Evolutionary conservation across 2,329 filamentous ascomycete genomes (phyloP), one percentile per base, ranked within the genome.

Genomic region (Colletotrichum viniferum): DNA sequence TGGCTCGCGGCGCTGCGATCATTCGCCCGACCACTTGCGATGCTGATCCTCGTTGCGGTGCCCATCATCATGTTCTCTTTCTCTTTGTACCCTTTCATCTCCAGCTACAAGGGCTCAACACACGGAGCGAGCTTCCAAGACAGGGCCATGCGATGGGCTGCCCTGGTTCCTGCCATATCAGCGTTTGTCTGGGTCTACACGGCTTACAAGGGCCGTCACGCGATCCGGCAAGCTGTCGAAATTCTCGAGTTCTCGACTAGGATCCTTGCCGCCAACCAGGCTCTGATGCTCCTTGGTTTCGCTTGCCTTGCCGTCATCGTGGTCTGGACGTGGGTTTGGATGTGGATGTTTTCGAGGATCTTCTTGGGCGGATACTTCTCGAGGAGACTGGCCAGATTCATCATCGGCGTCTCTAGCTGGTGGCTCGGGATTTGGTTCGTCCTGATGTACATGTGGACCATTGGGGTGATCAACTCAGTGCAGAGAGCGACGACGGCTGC

Each of bases 341-440:
- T 98, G 79, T 92, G 93, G 79, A 98, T 99, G 96, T 98, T 99
- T 84, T 96, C 96, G 9, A 91, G 96, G 60, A 93, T 98, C 74
- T 99, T 99, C 84, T 92, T 98, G 74, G 95, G 95, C n/a, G 97
- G 97, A 0, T 94, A 96, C 83, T 92, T 96, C 78, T 92, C 92
- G 18, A 91, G 90, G 76, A 86, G 83, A 24, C 86, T 93, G 34
- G 86, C 88, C 1, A 83, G 84, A 56, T 98, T 97, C 84, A 90
- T 98, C 80, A 95, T 98, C 81, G 94, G 95, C 81, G 87, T 94
- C 21, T 95, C 95, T 75, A 98, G 94, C 80, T 98, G 96, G 96
- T 98, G 96, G 95, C 89, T 99, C 5, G 97, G 95, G n/a, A 90
- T 92, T 28, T 98, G 93, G 83, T 99, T 98, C 85, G 92, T 98